These are phyloP conservation scores for Aurantiochytrium sp. DNA, from an alignment of 108 stramenopile species.

Conservation along the genomic window DNA sequence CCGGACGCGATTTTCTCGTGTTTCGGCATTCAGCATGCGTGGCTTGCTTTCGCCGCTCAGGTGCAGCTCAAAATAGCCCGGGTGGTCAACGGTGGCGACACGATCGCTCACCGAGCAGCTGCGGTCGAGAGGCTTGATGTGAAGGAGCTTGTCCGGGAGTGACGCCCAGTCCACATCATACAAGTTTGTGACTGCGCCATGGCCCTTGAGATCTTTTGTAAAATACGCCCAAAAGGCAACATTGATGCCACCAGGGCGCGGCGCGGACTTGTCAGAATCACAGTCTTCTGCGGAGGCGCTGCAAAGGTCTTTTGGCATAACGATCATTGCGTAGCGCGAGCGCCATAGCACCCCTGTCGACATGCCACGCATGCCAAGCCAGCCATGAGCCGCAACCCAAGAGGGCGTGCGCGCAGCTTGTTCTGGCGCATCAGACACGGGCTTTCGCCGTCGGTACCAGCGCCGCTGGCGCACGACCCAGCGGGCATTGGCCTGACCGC, in stretches of 20 bases:
- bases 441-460: not conserved
- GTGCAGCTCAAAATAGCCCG: not conserved
- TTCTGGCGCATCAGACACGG: not conserved
- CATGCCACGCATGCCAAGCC: not conserved
- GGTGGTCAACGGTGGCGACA: not conserved
- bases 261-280: not conserved
- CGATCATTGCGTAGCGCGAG: not conserved
- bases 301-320: not conserved
- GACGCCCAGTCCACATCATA: not conserved
- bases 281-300: too few relatives aligned
- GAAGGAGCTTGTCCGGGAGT: not conserved
- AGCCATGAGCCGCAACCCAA: not conserved
- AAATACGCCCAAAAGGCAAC: not conserved
- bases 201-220: not conserved
- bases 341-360: not conserved
- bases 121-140: constrained; percentile 5
- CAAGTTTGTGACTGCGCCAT: not conserved
- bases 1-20: not conserved
- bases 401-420: not conserved
- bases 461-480: constrained; percentile 9
- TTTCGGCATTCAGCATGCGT: not conserved
- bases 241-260: not conserved
- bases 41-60: not conserved
- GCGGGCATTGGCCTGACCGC: not conserved
- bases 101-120: not conserved